phyloP scores from a whole-genome alignment of 768 basidiomycete genomes.

The Collybia sordida region DNA sequence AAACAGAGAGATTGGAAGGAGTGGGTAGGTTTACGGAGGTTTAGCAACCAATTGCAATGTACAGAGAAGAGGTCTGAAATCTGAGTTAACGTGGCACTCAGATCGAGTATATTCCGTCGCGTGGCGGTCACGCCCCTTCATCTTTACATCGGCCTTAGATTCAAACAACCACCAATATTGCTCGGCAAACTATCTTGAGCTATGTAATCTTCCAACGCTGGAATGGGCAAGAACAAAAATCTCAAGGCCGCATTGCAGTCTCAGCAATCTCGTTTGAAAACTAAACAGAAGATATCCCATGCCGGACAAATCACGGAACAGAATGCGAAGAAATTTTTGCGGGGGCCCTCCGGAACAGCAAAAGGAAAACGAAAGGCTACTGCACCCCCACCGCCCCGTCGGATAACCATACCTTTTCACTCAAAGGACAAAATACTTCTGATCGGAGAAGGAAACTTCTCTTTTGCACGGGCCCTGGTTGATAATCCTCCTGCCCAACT shows the following conservation, averaged over 20 bases:
- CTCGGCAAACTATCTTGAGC: neutral
- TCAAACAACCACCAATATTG: neutral
- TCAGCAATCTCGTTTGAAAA: slow-evolving; percentile 65
- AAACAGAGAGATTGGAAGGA: slow-evolving; percentile 5
- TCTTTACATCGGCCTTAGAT: neutral
- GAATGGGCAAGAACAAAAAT: slow-evolving; percentile 52
- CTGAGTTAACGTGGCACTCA: neutral
- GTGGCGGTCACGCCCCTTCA: slow-evolving; percentile 1
- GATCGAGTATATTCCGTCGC: neutral
- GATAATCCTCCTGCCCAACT: slow-evolving; percentile 45
- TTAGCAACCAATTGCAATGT: neutral
- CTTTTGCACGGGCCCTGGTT: slow-evolving; percentile 79
- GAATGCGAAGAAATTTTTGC: slow-evolving; percentile 34
- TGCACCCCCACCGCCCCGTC: slow-evolving; percentile 23
- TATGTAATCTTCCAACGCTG: neutral
- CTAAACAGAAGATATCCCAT: slow-evolving; percentile 53
- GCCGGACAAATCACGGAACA: slow-evolving; percentile 54
- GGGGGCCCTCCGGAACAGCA: slow-evolving; percentile 11
- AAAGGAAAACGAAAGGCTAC: slow-evolving; percentile 42
- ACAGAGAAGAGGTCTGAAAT: neutral
- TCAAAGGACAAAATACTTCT: slow-evolving; percentile 69
- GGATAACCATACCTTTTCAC: slow-evolving; percentile 63
- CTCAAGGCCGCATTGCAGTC: slow-evolving; percentile 70
- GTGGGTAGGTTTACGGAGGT: neutral
- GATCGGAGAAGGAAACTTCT: slow-evolving; percentile 95